phyloP scores from a whole-genome alignment of 495 filamentous ascomycete species.

The Neurospora discreta region DNA sequence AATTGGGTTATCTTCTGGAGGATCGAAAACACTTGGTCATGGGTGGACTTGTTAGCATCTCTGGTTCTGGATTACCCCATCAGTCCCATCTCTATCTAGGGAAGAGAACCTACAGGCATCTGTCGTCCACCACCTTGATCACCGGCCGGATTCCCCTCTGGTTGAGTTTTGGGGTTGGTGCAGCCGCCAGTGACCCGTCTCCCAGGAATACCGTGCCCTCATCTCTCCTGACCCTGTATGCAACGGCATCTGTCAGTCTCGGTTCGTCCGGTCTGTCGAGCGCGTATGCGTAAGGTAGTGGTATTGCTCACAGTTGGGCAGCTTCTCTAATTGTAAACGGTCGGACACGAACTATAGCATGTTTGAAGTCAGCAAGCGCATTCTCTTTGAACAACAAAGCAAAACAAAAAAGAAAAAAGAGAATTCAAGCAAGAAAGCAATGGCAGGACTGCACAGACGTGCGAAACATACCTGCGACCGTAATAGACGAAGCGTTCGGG shows the following conservation, averaged over 20 bases:
- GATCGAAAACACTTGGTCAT: conserved; percentile 75
- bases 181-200: conserved; percentile 81
- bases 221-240: conserved; percentile 56
- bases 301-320: conserved; percentile 44
- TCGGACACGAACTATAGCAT: conserved; percentile 67
- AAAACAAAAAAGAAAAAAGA: background rate
- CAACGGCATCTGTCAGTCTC: conserved; percentile 8
- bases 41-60: background rate
- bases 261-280: background rate
- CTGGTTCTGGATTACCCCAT: background rate
- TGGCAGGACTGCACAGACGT: background rate
- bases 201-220: conserved; percentile 88
- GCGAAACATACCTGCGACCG: conserved; percentile 43
- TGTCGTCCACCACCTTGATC: conserved; percentile 93
- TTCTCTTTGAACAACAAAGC: background rate
- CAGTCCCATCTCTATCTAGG: background rate
- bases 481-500: conserved; percentile 42
- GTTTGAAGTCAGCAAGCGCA: conserved; percentile 3
- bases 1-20: conserved; percentile 92
- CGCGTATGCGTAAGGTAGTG: background rate
- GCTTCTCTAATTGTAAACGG: conserved; percentile 80
- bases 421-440: background rate
- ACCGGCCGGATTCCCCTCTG: conserved; percentile 82
- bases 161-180: conserved; percentile 71
- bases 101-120: conserved; percentile 65